phyloP scores from a whole-genome alignment of 2,329 filamentous ascomycete genomes.

The Beauveria sp. region DNA sequence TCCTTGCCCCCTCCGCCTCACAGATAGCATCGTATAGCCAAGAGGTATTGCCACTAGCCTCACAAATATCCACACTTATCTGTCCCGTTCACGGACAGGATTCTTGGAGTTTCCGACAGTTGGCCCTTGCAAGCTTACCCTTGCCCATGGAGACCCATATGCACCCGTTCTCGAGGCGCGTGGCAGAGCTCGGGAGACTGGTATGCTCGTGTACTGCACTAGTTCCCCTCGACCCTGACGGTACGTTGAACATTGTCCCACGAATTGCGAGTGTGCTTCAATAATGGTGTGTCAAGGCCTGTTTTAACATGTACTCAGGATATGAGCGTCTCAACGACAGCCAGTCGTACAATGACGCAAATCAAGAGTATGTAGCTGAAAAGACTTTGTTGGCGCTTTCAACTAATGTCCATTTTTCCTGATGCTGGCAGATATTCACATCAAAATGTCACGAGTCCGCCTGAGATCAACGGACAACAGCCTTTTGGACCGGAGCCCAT shows the following conservation, averaged over 20 bases:
- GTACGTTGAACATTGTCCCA: background rate
- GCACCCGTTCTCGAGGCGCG: background rate
- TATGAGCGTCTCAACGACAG: constrained; percentile 2
- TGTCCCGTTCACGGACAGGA: background rate
- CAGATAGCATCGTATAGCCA: background rate
- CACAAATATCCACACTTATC: background rate
- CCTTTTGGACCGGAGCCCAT: background rate
- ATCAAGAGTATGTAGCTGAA: constrained; percentile 8
- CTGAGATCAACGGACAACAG: constrained; percentile 1
- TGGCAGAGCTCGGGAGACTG: background rate
- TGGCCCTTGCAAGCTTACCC: background rate
- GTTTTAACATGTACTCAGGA: background rate
- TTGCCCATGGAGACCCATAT: background rate
- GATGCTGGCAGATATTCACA: background rate
- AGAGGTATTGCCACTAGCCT: background rate
- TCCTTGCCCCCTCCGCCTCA: background rate
- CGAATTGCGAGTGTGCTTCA: background rate
- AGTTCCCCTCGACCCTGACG: background rate
- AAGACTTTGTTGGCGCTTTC: background rate
- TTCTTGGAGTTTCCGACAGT: background rate
- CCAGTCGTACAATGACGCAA: background rate
- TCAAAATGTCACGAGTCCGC: background rate
- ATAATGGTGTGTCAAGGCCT: background rate
- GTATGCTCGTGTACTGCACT: background rate
- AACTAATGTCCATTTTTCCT: background rate